These are phyloP conservation scores for Tricholoma matsutake DNA, from an alignment of 768 basidiomycete species.

Conservation along the genomic window DNA sequence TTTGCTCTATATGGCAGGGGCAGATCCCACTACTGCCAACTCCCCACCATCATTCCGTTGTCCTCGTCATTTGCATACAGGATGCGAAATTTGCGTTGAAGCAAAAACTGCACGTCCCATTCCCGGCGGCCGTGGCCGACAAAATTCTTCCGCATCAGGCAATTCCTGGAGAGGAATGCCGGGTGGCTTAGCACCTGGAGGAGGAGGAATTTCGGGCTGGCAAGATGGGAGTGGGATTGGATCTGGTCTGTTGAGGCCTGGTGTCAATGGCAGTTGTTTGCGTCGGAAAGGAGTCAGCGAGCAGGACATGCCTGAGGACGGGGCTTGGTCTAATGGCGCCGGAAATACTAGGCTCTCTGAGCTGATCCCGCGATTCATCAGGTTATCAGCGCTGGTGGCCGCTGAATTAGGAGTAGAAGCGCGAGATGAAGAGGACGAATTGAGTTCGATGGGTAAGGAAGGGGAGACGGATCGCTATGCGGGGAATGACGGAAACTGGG, in stretches of 20 bases:
- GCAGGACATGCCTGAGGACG: constrained; percentile 8
- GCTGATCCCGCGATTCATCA: constrained; percentile 68
- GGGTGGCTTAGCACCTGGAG: constrained; percentile 32
- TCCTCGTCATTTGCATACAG: constrained; percentile 68
- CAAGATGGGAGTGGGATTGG: constrained; percentile 74
- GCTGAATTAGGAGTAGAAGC: constrained; percentile 74
- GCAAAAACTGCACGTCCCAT: constrained; percentile 40
- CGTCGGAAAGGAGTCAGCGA: constrained; percentile 41
- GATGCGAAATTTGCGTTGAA: constrained; percentile 76
- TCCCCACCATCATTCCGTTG: constrained; percentile 64
- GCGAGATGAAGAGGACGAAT: constrained; percentile 48
- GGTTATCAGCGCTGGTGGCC: constrained; percentile 75
- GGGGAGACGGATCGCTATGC: constrained; percentile 21
- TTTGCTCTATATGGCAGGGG: constrained; percentile 55
- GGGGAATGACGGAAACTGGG: constrained; percentile 16
- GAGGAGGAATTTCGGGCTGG: constrained; percentile 66
- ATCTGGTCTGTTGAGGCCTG: constrained; percentile 60
- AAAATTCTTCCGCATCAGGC: constrained; percentile 14
- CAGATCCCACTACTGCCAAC: constrained; percentile 59
- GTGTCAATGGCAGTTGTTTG: constrained; percentile 53
- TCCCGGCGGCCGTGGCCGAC: constrained; percentile 25
- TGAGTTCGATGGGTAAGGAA: constrained; percentile 24
- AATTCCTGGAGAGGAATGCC: constrained; percentile 33
- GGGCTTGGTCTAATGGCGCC: constrained; percentile 35
- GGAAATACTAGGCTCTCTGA: constrained; percentile 65